Evolutionary conservation across 805 yeast genomes (phyloP), one percentile per base, ranked within the genome.

Genomic region (Kluyveromyces nonfermentans): DNA sequence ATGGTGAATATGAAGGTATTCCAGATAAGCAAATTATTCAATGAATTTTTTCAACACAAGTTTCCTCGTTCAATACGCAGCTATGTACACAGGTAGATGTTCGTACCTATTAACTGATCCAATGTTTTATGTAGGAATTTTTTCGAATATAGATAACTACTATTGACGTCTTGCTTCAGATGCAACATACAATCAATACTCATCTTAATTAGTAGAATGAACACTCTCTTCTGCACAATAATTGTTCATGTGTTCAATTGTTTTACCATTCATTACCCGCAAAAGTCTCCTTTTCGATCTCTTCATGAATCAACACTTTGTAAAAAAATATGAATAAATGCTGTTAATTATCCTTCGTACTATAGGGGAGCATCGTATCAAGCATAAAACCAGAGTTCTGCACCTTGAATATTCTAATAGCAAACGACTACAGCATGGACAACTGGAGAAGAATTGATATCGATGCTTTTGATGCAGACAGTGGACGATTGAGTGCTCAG

Each of bases 401-500:
- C 30, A 6, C 7, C 30, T 10, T 10, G 30, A 25, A 25, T 25
- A 25, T 4, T 10, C 30, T 2, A 10, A 25, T 25, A 10, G 4
- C 30, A 3, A 4, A 25, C 9, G 14, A 25, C 9, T 10, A 25
- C 12, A 25, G 14, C 10, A 76, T 78, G 78, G 80, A 76, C 48
- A 88, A 82, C 59, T 85, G 95, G 95, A 83, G 98, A 75, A 80
- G 93, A 74, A 86, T 90, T 54, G 96, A 93, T 63, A 80, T 93
- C 43, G 97, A 93, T 64, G 85, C 87, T 15, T 80, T 79, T 51
- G 96, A 89, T 59, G 85, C 95, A 3, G 96, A 89, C 38, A 75
- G 74, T 53, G 69, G 68, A 15, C 79, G 77, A 55, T 64, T 85
- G 49, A 71, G 81, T 28, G 71, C 72, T 37, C 78, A 74, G 51